phyloP scores from a whole-genome alignment of 2,329 filamentous ascomycete genomes.

The Ophiostoma montium region DNA sequence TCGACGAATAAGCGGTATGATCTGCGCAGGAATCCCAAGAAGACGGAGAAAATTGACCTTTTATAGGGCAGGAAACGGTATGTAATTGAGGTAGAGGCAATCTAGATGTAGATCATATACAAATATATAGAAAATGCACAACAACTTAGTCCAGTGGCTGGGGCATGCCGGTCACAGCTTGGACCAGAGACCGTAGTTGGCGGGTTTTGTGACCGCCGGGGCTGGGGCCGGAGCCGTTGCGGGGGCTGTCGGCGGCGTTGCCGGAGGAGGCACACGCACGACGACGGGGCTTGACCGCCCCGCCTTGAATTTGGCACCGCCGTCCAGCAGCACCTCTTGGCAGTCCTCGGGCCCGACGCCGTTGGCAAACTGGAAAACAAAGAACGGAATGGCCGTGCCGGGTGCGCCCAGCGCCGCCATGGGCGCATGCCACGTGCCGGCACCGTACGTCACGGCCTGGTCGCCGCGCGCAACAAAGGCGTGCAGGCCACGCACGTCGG shows the following conservation, averaged over 20 bases:
- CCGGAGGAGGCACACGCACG: slow-evolving; percentile 2
- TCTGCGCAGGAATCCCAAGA: background rate
- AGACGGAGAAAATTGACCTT: background rate
- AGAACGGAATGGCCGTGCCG: slow-evolving; percentile 57
- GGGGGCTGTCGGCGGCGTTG: background rate
- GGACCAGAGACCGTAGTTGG: slow-evolving; percentile 3
- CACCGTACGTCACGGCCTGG: slow-evolving; percentile 83
- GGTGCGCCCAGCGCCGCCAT: slow-evolving; percentile 69
- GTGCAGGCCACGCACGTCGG: slow-evolving; percentile 54
- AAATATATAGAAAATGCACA: too few species aligned
- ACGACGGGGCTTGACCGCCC: slow-evolving; percentile 3
- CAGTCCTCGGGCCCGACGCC: slow-evolving; percentile 74
- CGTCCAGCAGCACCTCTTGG: slow-evolving; percentile 51
- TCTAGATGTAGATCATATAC: too few species aligned
- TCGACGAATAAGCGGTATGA: background rate
- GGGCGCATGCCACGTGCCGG: slow-evolving; percentile 89
- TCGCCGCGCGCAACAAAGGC: slow-evolving; percentile 67
- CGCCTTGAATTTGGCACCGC: background rate
- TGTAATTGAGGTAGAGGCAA: too few species aligned
- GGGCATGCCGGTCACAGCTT: too few species aligned
- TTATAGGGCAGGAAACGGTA: background rate
- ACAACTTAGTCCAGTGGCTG: background rate
- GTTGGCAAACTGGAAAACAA: slow-evolving; percentile 82
- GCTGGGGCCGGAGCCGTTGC: background rate
- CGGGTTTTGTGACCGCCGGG: background rate